Conservation (phyloP, 805 yeast genomes). For the Candida parachauliodes region DNA sequence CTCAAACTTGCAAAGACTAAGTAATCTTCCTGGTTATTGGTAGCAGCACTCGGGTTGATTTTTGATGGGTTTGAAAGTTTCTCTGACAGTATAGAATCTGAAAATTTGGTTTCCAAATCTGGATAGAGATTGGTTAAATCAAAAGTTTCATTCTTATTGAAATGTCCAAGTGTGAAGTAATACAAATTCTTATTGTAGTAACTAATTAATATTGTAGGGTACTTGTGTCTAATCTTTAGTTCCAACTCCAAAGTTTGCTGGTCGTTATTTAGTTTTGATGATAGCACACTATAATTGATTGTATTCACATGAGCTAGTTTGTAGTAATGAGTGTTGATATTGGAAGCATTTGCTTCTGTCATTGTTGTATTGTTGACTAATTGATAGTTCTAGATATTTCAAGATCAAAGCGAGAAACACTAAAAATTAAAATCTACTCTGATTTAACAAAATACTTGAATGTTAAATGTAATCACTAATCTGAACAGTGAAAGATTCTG, state of each 20-base stretch:
- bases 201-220: slow-evolving; percentile 37
- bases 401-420: slow-evolving; percentile 2
- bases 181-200: slow-evolving; percentile 40
- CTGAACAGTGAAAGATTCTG: too few relatives aligned
- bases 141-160: slow-evolving; percentile 11
- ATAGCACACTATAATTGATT: slow-evolving; percentile 28
- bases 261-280: slow-evolving; percentile 26
- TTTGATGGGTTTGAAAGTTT: slow-evolving; percentile 29
- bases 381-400: neutral
- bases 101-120: slow-evolving; percentile 19
- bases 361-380: slow-evolving; percentile 8
- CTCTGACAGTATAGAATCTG: slow-evolving; percentile 21
- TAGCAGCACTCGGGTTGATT: slow-evolving; percentile 6
- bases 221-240: slow-evolving; percentile 28
- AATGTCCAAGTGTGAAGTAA: slow-evolving; percentile 30
- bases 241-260: slow-evolving; percentile 40
- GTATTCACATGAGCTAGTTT: slow-evolving; percentile 35
- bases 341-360: slow-evolving; percentile 21
- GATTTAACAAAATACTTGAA: too few relatives aligned
- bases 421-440: too few relatives aligned
- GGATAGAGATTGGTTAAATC: slow-evolving; percentile 22
- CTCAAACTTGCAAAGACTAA: slow-evolving; percentile 33
- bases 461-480: too few relatives aligned
- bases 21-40: slow-evolving; percentile 19
- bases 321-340: slow-evolving; percentile 35